Percentiles rank a stretch among this genome's conserved stretches.
These are phyloP conservation scores for Aspergillus niger DNA, from an alignment of 2,329 filamentous ascomycete genomes.

Conservation along the genomic window DNA sequence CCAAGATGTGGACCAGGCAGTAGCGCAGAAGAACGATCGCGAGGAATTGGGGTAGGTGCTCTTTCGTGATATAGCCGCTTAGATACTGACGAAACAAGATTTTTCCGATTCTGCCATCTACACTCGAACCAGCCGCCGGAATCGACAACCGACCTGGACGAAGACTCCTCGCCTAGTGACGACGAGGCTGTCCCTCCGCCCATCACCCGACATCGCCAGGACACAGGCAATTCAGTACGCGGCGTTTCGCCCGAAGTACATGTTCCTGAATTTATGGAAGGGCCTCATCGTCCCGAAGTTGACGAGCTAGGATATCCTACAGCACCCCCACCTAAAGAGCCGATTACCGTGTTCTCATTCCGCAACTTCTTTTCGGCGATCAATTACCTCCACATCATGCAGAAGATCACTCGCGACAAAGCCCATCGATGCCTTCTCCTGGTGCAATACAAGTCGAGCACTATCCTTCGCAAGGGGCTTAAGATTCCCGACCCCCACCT, in stretches of 20 bases:
- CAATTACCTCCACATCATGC: slow-evolving; percentile 93
- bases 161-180: slow-evolving; percentile 49
- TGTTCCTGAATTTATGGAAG: slow-evolving; percentile 26
- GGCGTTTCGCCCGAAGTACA: slow-evolving; percentile 30
- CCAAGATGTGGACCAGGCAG: slow-evolving; percentile 87
- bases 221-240: slow-evolving; percentile 31
- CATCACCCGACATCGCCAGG: slow-evolving; percentile 62
- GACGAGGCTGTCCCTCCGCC: slow-evolving; percentile 82
- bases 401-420: slow-evolving; percentile 96
- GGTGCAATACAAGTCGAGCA: slow-evolving; percentile 92
- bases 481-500: slow-evolving; percentile 86
- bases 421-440: slow-evolving; percentile 91
- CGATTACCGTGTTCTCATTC: slow-evolving; percentile 87
- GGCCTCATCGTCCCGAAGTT: slow-evolving; percentile 58
- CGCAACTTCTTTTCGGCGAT: slow-evolving; percentile 95
- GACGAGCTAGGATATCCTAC: slow-evolving; percentile 84
- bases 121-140: slow-evolving; percentile 63
- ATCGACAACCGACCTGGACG: slow-evolving; percentile 35
- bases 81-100: slow-evolving; percentile 55
- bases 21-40: slow-evolving; percentile 81
- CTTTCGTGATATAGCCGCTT: too few species aligned
- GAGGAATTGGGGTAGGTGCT: slow-evolving; percentile 71
- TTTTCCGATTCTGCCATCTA: slow-evolving; percentile 85
- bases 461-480: slow-evolving; percentile 86
- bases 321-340: slow-evolving; percentile 65